A percentile compares a stretch with the other conserved stretches of the same genome.
These are phyloP conservation scores for Ustilago nuda DNA, from an alignment of 1,284 basidiomycete genomes.

Conservation along the genomic window DNA sequence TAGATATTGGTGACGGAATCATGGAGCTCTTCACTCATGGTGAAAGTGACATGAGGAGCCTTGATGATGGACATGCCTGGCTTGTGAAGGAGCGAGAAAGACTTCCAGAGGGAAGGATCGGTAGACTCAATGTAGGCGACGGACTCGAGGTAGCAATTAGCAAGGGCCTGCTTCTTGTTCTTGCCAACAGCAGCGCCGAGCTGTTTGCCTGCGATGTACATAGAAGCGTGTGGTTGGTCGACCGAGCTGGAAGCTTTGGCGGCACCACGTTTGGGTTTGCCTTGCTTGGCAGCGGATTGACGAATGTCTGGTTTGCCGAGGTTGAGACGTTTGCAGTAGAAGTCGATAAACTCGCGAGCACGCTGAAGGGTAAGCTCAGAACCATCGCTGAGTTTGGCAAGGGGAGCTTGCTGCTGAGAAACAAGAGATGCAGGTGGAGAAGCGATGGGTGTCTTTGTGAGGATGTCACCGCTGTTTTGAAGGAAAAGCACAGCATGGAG, in stretches of 20 bases:
- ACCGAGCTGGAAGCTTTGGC: slow-evolving; percentile 9
- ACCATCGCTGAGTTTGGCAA: slow-evolving; percentile 75
- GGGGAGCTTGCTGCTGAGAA: slow-evolving; percentile 31
- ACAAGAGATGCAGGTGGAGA: slow-evolving; percentile 70
- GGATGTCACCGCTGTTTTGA: slow-evolving; percentile 42
- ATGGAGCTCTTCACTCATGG: slow-evolving; percentile 78
- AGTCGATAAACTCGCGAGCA: slow-evolving; percentile 92
- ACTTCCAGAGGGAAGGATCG: slow-evolving; percentile 82
- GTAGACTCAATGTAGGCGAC: slow-evolving; percentile 85
- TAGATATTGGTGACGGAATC: slow-evolving; percentile 80
- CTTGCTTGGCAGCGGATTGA: slow-evolving; percentile 40
- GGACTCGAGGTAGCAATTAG: slow-evolving; percentile 86
- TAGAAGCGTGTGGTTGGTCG: slow-evolving; percentile 80
- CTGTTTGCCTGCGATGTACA: slow-evolving; percentile 81
- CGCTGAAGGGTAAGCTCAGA: slow-evolving; percentile 78
- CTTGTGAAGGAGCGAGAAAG: slow-evolving; percentile 73
- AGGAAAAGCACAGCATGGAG: slow-evolving; percentile 57
- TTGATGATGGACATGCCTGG: slow-evolving; percentile 71
- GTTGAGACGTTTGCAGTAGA: slow-evolving; percentile 84
- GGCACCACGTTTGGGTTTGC: slow-evolving; percentile 32
- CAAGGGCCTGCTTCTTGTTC: slow-evolving; percentile 81
- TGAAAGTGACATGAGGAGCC: slow-evolving; percentile 79
- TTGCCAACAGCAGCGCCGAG: slow-evolving; percentile 81
- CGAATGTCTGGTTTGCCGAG: slow-evolving; percentile 83
- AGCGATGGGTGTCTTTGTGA: slow-evolving; percentile 50